Evolutionary conservation across 2,329 filamentous ascomycete species (phyloP).

Genomic region (Fusarium napiforme): DNA sequence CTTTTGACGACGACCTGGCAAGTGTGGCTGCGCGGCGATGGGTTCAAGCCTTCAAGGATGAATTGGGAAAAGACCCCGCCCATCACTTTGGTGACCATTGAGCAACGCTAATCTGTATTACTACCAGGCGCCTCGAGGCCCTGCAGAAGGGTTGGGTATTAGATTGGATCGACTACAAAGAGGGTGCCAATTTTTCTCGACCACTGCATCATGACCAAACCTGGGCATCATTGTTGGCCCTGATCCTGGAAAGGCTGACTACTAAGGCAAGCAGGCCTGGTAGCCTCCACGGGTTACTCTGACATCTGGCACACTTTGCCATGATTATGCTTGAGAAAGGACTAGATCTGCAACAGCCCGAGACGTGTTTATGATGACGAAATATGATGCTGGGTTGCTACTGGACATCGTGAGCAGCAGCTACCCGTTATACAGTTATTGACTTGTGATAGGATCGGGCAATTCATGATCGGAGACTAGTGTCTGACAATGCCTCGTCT

Average conservation of each 20-base stretch:
- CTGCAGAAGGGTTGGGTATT: conserved; percentile 10
- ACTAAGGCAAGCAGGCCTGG: conserved; percentile 1
- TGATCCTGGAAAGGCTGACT: conserved; percentile 10
- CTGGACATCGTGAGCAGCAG: conserved; percentile 6
- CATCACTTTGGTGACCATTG: conserved; percentile 6
- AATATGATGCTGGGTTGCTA: conserved; percentile 21
- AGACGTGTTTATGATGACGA: conserved; percentile 31
- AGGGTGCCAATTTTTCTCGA: conserved; percentile 10
- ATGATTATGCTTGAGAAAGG: background rate
- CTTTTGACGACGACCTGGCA: conserved; percentile 7
- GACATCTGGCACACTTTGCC: background rate
- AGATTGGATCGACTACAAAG: conserved; percentile 10
- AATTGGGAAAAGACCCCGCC: conserved; percentile 10
- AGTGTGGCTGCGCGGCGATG: conserved; percentile 28
- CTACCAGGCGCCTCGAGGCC: conserved; percentile 20
- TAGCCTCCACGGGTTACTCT: background rate
- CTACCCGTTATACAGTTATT: background rate
- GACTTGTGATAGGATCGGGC: background rate
- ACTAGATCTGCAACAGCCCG: conserved; percentile 7
- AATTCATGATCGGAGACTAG: background rate
- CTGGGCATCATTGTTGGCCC: conserved; percentile 28
- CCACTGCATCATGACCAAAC: conserved; percentile 36
- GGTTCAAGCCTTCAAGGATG: conserved; percentile 13
- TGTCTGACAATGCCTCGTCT: background rate
- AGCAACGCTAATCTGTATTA: conserved; percentile 33